Evolutionary conservation across 345 rosid genomes (phyloP), one percentile per base, ranked within the genome.

Genomic region (Laguncularia racemosa): DNA sequence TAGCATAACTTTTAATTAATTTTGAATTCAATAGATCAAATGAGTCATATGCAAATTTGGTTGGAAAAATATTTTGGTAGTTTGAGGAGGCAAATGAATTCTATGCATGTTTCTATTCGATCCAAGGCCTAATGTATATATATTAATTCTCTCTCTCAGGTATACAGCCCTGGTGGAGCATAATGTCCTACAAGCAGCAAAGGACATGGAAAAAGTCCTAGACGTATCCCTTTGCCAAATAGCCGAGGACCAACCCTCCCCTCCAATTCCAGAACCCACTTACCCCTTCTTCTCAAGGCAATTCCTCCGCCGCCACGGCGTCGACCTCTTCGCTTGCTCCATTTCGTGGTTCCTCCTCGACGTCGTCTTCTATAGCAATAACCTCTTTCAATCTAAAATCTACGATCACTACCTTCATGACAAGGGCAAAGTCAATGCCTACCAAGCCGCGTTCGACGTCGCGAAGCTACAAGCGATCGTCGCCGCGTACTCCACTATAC

Each of bases 151-250:
- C n/a, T 33, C 1, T 33, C 40, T 6, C 40, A 88, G 96, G 59
- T 85, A 78, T 67, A 89, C 95, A 47, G 95, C 95, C 40, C 59
- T 89, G 3, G 95, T 89, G 33, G 91, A 84, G 65, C 77, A 71
- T 53, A 77, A 89, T 66, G 86, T 64, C 13, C 3, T 16, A 23
- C 89, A 89, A 69, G 96, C 95, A 48, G 80, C 85, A 12, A 75
- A 53, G 48, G 96, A 89, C 73, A 89, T 85, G 83, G 71, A 66
- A 60, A 77, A 71, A 63, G 84, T 89, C 14, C 55, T 89, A 20
- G 79, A 79, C 5, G 67, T 79, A 47, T 59, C 96, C 4, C 44
- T 83, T 21, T 48, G 71, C 33, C 75, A 77, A 52, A 52, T 77
- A 4, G 43, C 78, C n/a, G 89, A 83, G 61, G 85, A 81, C 13